Conservation (phyloP, 371 early-diverging fungal species). For the Mortierella sp. region DNA sequence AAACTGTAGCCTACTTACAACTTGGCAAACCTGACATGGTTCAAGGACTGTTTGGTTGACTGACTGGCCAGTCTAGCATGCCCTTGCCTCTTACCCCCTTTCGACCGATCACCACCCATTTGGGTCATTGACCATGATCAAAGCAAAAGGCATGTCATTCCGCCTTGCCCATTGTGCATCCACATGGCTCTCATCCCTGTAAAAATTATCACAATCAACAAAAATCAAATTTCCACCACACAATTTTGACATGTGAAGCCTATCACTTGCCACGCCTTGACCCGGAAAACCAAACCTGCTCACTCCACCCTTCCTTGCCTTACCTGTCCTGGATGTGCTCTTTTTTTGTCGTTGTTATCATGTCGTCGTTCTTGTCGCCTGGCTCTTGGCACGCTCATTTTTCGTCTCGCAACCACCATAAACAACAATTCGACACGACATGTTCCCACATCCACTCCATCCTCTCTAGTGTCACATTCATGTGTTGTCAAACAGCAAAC, state of each 20-base stretch:
- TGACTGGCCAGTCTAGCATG: neutral
- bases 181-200: neutral
- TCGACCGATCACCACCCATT: neutral
- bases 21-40: neutral
- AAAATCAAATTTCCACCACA: neutral
- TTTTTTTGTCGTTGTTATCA: too few relatives aligned
- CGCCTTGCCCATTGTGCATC: neutral
- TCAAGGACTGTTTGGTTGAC: too few relatives aligned
- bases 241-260: slow-evolving; percentile 32
- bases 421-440: neutral
- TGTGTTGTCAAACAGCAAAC: neutral
- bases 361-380: neutral
- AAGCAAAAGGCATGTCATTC: neutral
- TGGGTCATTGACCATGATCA: neutral
- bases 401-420: neutral
- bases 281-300: neutral
- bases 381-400: neutral
- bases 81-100: neutral
- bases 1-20: neutral
- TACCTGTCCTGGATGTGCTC: too few relatives aligned
- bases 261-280: neutral
- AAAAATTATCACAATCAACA: neutral
- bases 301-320: neutral
- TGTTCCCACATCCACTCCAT: neutral
- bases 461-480: neutral